Conservation (phyloP, 176 grass and related monocot species). For the Ensete ventricosum region DNA sequence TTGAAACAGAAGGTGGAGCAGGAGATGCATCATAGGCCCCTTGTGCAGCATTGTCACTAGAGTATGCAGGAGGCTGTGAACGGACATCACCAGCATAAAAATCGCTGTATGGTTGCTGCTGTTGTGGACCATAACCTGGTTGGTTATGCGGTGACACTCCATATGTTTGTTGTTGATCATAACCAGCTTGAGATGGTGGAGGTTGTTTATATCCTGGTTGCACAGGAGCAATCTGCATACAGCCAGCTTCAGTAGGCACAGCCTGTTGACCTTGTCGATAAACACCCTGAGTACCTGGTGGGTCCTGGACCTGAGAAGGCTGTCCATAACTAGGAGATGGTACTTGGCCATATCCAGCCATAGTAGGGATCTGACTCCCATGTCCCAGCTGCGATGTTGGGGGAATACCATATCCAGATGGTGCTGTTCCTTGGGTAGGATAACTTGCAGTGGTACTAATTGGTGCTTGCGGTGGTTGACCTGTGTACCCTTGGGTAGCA, state of each 20-base stretch:
- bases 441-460: neutral
- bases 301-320: neutral
- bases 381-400: slow-evolving; percentile 12
- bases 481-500: slow-evolving; percentile 5
- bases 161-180: neutral
- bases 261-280: slow-evolving; percentile 11
- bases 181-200: neutral
- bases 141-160: too few species aligned
- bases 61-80: slow-evolving; percentile 9
- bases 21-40: slow-evolving; percentile 9
- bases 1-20: neutral
- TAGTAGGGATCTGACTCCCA: slow-evolving; percentile 2
- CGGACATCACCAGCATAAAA: slow-evolving; percentile 1
- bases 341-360: slow-evolving; percentile 16
- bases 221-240: slow-evolving; percentile 7
- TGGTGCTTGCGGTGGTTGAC: neutral
- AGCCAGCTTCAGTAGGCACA: neutral
- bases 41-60: neutral
- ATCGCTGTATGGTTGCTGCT: slow-evolving; percentile 5
- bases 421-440: slow-evolving; percentile 13
- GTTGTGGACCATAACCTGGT: slow-evolving; percentile 11
- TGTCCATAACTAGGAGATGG: slow-evolving; percentile 15
- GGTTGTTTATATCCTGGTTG: slow-evolving; percentile 8
- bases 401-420: slow-evolving; percentile 9
- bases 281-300: neutral